Evolutionary conservation across 2,329 filamentous ascomycete species (phyloP).

Genomic region (Bisporella sp.): DNA sequence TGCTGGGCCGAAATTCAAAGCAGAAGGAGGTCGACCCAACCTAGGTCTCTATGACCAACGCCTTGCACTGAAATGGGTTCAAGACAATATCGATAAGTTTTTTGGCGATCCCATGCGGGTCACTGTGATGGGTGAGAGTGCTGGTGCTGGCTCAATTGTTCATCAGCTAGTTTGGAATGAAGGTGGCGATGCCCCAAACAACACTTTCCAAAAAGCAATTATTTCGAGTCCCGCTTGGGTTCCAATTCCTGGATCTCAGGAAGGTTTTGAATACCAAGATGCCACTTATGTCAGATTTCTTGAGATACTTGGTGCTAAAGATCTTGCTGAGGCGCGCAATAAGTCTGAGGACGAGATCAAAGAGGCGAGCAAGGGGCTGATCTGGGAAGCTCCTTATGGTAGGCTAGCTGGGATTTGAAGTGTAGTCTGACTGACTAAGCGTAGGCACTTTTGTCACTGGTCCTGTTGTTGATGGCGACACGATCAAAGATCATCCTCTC

Average conservation of each 20-base stretch:
- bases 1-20: not conserved
- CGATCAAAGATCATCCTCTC: not conserved
- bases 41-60: not conserved
- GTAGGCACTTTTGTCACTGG: not conserved
- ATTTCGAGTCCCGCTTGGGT: not conserved
- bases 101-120: not conserved
- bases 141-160: not conserved
- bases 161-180: not conserved
- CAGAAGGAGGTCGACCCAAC: not conserved
- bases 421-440: not conserved
- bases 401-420: not conserved
- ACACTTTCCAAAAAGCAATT: not conserved
- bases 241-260: not conserved
- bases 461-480: not conserved
- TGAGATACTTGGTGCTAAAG: not conserved
- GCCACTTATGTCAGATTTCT: not conserved
- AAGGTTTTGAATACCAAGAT: not conserved
- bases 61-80: not conserved
- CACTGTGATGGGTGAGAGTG: not conserved
- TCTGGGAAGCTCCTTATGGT: not conserved
- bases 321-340: not conserved
- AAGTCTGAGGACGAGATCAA: not conserved
- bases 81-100: not conserved
- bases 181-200: not conserved
- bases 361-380: not conserved